A percentile compares a stretch with the other conserved stretches of the same genome.
Evolutionary conservation across 306 rosid genomes (phyloP).

Genomic region (Lagenaria siceraria): DNA sequence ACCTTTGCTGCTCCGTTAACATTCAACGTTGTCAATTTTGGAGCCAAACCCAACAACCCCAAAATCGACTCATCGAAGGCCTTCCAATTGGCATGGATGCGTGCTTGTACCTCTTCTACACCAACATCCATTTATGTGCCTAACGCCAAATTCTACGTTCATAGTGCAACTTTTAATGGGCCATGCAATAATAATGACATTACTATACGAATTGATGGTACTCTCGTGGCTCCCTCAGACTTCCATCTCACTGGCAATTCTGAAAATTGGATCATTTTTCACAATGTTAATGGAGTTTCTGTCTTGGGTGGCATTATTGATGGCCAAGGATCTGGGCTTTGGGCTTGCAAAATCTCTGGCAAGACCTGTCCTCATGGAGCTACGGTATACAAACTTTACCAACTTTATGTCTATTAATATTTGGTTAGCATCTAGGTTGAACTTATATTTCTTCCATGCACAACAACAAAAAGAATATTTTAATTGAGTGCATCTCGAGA

Average conservation of each 20-base stretch:
- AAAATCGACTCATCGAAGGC: not conserved
- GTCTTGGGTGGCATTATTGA: not conserved
- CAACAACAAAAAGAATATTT: too few relatives aligned
- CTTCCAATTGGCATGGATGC: not conserved
- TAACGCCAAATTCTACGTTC: not conserved
- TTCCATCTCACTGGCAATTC: not conserved
- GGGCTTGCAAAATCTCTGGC: not conserved
- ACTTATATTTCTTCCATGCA: too few relatives aligned
- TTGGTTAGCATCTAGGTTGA: too few relatives aligned
- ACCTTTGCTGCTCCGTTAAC: not conserved
- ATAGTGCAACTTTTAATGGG: not conserved
- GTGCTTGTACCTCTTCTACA: not conserved
- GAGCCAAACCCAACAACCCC: not conserved
- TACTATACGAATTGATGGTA: not conserved
- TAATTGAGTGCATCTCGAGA: too few relatives aligned
- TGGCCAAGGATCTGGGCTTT: not conserved
- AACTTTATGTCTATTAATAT: too few relatives aligned
- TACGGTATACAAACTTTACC: not conserved
- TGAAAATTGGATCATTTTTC: not conserved
- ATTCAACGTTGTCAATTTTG: not conserved
- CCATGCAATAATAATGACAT: not conserved
- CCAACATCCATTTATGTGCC: not conserved
- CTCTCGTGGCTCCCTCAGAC: not conserved
- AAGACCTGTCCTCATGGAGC: not conserved
- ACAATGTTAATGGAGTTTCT: not conserved